A percentile compares a stretch with the other conserved stretches of the same genome.
phyloP scores from a whole-genome alignment of 768 basidiomycete genomes.

The Mycena amicta region DNA sequence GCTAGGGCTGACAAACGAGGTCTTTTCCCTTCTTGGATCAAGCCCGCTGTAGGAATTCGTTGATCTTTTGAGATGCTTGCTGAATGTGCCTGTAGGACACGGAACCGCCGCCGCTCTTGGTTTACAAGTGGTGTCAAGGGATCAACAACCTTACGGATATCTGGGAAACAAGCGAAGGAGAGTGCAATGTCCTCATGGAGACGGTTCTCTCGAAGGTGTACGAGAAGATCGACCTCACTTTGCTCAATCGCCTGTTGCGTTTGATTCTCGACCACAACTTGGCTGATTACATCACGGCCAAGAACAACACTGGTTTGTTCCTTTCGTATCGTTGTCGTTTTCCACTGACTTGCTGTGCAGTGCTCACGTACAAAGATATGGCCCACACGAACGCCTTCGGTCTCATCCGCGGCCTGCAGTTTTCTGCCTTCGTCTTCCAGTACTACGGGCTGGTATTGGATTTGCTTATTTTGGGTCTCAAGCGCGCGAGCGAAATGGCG shows the following conservation, averaged over 20 bases:
- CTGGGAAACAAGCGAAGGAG: slow-evolving; percentile 98
- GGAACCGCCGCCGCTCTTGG: slow-evolving; percentile 93
- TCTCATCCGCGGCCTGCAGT: slow-evolving; percentile 95
- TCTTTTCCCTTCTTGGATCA: slow-evolving; percentile 98
- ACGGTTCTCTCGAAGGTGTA: slow-evolving; percentile 97
- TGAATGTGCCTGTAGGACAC: slow-evolving; percentile 58
- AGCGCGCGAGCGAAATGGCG: slow-evolving; percentile 98
- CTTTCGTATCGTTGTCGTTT: background rate
- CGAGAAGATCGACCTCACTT: slow-evolving; percentile 97
- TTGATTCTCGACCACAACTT: slow-evolving; percentile 98
- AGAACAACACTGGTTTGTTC: slow-evolving; percentile 84
- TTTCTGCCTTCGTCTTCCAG: slow-evolving; percentile 99
- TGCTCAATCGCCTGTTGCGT: slow-evolving; percentile 92
- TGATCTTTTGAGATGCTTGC: background rate
- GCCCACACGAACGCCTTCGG: slow-evolving; percentile 97
- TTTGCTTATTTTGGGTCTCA: slow-evolving; percentile 93
- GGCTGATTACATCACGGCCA: slow-evolving; percentile 98
- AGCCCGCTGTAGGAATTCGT: slow-evolving; percentile 66
- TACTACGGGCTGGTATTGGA: slow-evolving; percentile 97
- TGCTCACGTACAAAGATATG: slow-evolving; percentile 96
- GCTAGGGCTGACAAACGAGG: slow-evolving; percentile 90
- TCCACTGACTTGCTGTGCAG: slow-evolving; percentile 31
- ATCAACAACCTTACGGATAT: slow-evolving; percentile 98
- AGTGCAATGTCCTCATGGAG: slow-evolving; percentile 99
- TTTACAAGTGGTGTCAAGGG: slow-evolving; percentile 99